Evolutionary conservation across 192 early-diverging fungal species (phyloP).

Genomic region (Spinellus fusiger): DNA sequence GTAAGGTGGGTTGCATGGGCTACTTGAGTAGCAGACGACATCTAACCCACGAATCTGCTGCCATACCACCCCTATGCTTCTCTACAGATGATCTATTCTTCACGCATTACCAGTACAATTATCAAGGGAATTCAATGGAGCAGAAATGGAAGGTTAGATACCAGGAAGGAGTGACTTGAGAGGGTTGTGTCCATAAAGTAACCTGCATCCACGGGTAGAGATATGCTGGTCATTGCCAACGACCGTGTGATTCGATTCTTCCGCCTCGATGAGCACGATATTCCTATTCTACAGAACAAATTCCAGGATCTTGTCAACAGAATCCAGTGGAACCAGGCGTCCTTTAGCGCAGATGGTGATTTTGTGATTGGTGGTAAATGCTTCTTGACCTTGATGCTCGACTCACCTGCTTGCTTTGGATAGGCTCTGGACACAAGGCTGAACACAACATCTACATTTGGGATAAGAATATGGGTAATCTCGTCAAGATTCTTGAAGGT

Average conservation of each 20-base stretch:
- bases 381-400: neutral
- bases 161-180: neutral
- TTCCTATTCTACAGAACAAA: slow-evolving; percentile 54
- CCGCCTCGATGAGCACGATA: slow-evolving; percentile 34
- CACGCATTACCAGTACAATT: slow-evolving; percentile 31
- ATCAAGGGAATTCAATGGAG: slow-evolving; percentile 64
- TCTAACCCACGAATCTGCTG: neutral
- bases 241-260: slow-evolving; percentile 78
- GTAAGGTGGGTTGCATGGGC: slow-evolving; percentile 37
- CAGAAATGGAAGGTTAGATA: slow-evolving; percentile 58
- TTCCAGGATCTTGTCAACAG: slow-evolving; percentile 90
- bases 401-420: neutral
- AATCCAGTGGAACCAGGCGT: slow-evolving; percentile 82
- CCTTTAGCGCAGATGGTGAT: slow-evolving; percentile 85
- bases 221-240: slow-evolving; percentile 73
- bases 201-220: slow-evolving; percentile 38
- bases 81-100: slow-evolving; percentile 31
- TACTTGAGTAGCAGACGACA: neutral
- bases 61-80: neutral
- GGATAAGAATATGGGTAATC: slow-evolving; percentile 73
- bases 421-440: slow-evolving; percentile 77
- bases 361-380: slow-evolving; percentile 78
- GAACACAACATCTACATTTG: slow-evolving; percentile 94
- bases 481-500: slow-evolving; percentile 89
- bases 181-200: neutral